A percentile compares a stretch with the other conserved stretches of the same genome.
phyloP scores from a whole-genome alignment of 2,329 filamentous ascomycete genomes.

The Pyrenophora seminiperda region DNA sequence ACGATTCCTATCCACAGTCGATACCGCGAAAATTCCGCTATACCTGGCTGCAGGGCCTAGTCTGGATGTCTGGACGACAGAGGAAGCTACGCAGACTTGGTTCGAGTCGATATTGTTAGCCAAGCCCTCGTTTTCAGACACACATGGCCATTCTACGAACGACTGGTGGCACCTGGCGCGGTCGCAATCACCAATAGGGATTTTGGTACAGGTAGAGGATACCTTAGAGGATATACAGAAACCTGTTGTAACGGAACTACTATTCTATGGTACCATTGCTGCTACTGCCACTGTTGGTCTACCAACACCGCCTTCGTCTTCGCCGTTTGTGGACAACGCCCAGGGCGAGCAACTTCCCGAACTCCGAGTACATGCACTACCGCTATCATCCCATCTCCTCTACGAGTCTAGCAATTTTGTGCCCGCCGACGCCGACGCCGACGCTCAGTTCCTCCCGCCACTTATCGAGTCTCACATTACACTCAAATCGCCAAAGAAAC shows the following conservation, averaged over 20 bases:
- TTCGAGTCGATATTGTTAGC: conserved; percentile 47
- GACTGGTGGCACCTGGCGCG: conserved; percentile 48
- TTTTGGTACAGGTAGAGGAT: conserved; percentile 43
- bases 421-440: conserved; percentile 17
- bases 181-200: conserved; percentile 49
- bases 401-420: conserved; percentile 9
- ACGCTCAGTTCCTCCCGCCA: conserved; percentile 43
- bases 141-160: conserved; percentile 5
- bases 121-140: conserved; percentile 13
- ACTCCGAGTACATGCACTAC: conserved; percentile 48
- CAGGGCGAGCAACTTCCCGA: conserved; percentile 26
- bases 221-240: background rate
- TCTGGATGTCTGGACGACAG: conserved; percentile 47
- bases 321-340: conserved; percentile 21
- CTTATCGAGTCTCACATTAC: conserved; percentile 28
- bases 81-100: conserved; percentile 46
- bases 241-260: conserved; percentile 49
- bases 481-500: conserved; percentile 48
- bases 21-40: conserved; percentile 48
- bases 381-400: conserved; percentile 52
- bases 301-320: conserved; percentile 45
- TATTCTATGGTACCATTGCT: conserved; percentile 52
- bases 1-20: conserved; percentile 49
- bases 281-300: conserved; percentile 20
- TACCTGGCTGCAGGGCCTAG: conserved; percentile 47